Conservation (phyloP, 2,329 filamentous ascomycete species). For the Aspergillus viridinutans region DNA sequence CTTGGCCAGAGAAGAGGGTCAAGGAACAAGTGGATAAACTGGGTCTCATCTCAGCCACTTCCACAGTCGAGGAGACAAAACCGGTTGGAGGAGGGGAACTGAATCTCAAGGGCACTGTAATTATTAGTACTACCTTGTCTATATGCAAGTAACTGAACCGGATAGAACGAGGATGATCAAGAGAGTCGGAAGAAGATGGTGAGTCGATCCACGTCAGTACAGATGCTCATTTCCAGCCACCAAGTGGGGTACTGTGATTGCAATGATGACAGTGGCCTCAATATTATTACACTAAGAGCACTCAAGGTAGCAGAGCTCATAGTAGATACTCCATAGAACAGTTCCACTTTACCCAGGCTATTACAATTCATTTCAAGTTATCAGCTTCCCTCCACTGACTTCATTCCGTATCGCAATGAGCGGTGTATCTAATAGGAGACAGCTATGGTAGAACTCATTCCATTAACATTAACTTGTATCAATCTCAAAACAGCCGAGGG, state of each 20-base stretch:
- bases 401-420: too few relatives aligned
- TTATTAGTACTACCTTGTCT: too few relatives aligned
- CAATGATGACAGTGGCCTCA: not conserved
- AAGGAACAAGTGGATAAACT: not conserved
- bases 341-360: too few relatives aligned
- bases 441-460: not conserved
- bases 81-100: not conserved
- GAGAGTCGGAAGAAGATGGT: not conserved
- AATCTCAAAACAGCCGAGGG: conserved; percentile 2
- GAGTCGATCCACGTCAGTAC: not conserved
- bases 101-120: too few relatives aligned
- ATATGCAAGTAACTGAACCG: too few relatives aligned
- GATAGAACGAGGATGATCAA: not conserved
- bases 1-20: conserved; percentile 8
- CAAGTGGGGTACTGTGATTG: not conserved
- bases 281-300: not conserved
- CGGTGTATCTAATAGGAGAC: too few relatives aligned
- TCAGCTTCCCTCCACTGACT: too few relatives aligned
- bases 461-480: not conserved
- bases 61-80: not conserved
- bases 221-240: not conserved
- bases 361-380: too few relatives aligned
- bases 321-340: too few relatives aligned
- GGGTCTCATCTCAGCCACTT: not conserved
- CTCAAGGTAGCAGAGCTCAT: too few relatives aligned